phyloP scores from a whole-genome alignment of 257 asterid species.

The Solanum etuberosum region DNA sequence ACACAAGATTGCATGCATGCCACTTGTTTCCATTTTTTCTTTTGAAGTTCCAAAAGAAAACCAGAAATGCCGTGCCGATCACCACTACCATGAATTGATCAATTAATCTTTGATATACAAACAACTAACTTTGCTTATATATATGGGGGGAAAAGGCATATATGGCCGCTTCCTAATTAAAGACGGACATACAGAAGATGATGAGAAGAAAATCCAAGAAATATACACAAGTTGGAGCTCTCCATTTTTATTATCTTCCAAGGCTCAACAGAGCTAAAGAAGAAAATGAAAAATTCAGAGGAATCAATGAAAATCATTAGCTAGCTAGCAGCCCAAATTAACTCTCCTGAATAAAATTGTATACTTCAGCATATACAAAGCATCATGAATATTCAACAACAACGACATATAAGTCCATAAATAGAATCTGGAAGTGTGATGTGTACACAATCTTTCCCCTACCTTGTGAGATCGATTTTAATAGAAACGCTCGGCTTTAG shows the following conservation, averaged over 20 bases:
- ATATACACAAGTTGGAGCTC: not conserved
- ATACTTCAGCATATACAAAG: not conserved
- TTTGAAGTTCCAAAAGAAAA: not conserved
- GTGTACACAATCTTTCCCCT: not conserved
- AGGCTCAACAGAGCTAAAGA: not conserved
- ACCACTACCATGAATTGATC: not conserved
- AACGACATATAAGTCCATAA: not conserved
- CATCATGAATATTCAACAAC: not conserved
- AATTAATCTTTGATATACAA: not conserved
- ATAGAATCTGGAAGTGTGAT: not conserved
- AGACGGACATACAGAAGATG: not conserved
- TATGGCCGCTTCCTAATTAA: not conserved
- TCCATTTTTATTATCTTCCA: not conserved
- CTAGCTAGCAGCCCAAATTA: not conserved
- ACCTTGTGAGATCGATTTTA: not conserved
- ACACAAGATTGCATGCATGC: constrained; percentile 40
- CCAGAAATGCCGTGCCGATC: not conserved
- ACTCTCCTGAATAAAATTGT: not conserved
- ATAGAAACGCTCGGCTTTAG: not conserved
- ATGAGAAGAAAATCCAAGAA: not conserved
- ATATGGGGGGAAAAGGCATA: not conserved
- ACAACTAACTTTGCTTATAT: not conserved
- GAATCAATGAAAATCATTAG: not conserved
- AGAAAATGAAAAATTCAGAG: not conserved
- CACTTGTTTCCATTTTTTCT: constrained; percentile 22